Evolutionary conservation across 345 rosid genomes (phyloP).

Genomic region (Bruguiera parviflora): DNA sequence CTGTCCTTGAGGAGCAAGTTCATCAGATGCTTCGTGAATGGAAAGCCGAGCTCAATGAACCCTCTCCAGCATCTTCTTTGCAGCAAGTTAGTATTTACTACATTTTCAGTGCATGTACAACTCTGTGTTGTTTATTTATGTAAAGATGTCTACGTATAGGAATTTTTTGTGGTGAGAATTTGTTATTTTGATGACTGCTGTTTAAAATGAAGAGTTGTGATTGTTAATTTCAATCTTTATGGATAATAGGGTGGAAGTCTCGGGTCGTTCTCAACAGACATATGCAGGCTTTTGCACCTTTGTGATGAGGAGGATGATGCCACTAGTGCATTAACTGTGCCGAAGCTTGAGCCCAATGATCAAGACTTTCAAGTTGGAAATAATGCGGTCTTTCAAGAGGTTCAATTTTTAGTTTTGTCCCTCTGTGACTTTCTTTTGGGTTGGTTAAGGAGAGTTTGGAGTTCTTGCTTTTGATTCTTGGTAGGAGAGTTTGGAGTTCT

Average conservation of each 20-base stretch:
- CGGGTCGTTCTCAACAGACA: conserved; percentile 84
- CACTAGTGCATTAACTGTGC: conserved; percentile 71
- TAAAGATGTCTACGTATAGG: background rate
- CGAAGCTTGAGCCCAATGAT: conserved; percentile 84
- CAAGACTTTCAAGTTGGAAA: conserved; percentile 53
- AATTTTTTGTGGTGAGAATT: background rate
- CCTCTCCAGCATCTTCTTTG: conserved; percentile 93
- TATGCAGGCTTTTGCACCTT: conserved; percentile 81
- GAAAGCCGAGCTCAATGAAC: conserved; percentile 97
- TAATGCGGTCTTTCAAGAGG: conserved; percentile 54
- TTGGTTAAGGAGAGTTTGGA: background rate
- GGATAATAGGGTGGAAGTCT: conserved; percentile 68
- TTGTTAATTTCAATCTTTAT: conserved; percentile 8
- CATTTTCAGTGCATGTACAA: conserved; percentile 17
- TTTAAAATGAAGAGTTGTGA: background rate
- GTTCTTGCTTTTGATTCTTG: background rate
- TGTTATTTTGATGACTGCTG: conserved; percentile 16
- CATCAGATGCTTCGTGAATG: conserved; percentile 99
- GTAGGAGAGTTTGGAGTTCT: background rate
- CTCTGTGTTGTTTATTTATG: background rate
- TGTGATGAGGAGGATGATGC: conserved; percentile 99
- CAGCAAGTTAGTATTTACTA: conserved; percentile 67
- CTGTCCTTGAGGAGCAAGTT: conserved; percentile 91
- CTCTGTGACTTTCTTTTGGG: background rate
- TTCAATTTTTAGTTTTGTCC: conserved; percentile 11